Evolutionary conservation across 805 yeast species (phyloP).

Genomic region (Starmerella bombicola): DNA sequence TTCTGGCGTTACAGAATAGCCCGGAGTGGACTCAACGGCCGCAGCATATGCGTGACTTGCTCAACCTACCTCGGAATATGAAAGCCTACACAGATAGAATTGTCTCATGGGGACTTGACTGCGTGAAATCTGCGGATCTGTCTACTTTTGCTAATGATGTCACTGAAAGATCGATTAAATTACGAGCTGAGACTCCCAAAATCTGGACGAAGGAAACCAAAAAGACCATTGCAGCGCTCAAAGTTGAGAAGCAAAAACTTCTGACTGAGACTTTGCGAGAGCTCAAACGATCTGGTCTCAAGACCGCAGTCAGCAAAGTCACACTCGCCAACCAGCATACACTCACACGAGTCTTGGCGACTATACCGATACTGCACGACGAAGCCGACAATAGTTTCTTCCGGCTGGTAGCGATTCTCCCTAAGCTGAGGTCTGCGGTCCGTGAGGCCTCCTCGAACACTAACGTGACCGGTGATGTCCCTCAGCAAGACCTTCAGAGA

Average conservation of each 20-base stretch:
- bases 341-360: conserved; percentile 49
- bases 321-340: conserved; percentile 50
- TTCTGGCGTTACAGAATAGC: background rate
- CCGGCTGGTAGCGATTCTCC: conserved; percentile 64
- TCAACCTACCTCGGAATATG: conserved; percentile 46
- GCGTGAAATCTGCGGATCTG: conserved; percentile 34
- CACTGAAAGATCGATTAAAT: conserved; percentile 43
- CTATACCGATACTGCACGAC: conserved; percentile 29
- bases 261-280: conserved; percentile 68
- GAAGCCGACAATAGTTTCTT: conserved; percentile 45
- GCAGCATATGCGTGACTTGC: conserved; percentile 39
- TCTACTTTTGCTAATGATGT: conserved; percentile 46
- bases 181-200: conserved; percentile 68
- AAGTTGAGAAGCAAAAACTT: conserved; percentile 66
- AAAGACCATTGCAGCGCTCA: conserved; percentile 54
- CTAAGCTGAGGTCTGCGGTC: conserved; percentile 59
- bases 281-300: conserved; percentile 64
- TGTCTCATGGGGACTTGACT: background rate
- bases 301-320: conserved; percentile 50
- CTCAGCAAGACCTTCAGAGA: conserved; percentile 57
- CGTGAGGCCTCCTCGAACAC: conserved; percentile 30
- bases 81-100: conserved; percentile 33
- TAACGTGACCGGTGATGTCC: conserved; percentile 45
- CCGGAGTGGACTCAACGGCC: conserved; percentile 48
- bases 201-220: conserved; percentile 60